These are phyloP conservation scores for Aspergillus sclerotialis DNA, from an alignment of 2,329 filamentous ascomycete genomes.

Conservation along the genomic window DNA sequence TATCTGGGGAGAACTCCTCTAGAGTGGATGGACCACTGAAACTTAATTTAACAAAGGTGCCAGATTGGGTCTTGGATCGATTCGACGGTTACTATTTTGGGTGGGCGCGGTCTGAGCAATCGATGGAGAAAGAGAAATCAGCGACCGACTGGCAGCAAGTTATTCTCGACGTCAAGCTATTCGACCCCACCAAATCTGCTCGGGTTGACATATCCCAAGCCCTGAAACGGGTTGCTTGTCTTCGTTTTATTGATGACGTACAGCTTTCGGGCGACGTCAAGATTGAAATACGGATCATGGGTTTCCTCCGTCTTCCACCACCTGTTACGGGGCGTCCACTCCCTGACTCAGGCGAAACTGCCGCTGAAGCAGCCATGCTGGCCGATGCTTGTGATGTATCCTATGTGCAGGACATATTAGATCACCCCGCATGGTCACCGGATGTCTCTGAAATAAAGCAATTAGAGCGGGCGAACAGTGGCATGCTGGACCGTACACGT, in stretches of 20 bases:
- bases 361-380: slow-evolving; percentile 28
- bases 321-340: slow-evolving; percentile 15
- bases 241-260: slow-evolving; percentile 23
- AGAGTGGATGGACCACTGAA: slow-evolving; percentile 42
- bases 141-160: slow-evolving; percentile 50
- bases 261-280: slow-evolving; percentile 37
- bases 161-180: slow-evolving; percentile 45
- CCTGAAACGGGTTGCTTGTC: slow-evolving; percentile 42
- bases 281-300: slow-evolving; percentile 54
- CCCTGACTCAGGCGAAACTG: slow-evolving; percentile 27
- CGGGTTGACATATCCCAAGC: slow-evolving; percentile 42
- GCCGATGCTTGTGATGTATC: slow-evolving; percentile 34
- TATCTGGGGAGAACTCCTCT: slow-evolving; percentile 36
- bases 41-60: slow-evolving; percentile 47
- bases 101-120: slow-evolving; percentile 46
- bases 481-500: slow-evolving; percentile 36
- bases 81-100: slow-evolving; percentile 59
- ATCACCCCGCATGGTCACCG: slow-evolving; percentile 32
- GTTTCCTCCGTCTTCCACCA: slow-evolving; percentile 43
- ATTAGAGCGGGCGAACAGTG: slow-evolving; percentile 20
- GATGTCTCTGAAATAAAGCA: slow-evolving; percentile 12
- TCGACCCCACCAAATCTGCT: slow-evolving; percentile 43
- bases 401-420: slow-evolving; percentile 29
- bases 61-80: slow-evolving; percentile 47
- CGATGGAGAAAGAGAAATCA: slow-evolving; percentile 24